Base-by-base conservation (phyloP, 371 early-diverging fungal genomes). In the Haplosporangium sp. region DNA sequence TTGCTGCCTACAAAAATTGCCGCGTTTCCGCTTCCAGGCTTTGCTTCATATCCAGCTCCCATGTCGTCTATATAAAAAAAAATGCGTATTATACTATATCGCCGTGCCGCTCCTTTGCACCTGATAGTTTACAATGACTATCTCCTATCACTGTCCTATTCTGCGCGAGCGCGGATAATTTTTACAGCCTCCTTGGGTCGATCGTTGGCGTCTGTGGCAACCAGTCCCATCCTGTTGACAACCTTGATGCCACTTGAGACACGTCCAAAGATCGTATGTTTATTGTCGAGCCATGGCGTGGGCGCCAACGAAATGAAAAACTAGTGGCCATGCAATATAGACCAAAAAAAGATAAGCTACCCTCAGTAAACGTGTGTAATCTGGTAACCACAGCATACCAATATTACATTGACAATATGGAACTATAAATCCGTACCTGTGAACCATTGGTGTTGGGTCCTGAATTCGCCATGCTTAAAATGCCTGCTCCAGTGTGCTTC, bases 361-460 rank as follows among this genome's bases (percentile, higher is more conserved):
- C 18, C 23, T 40, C 20, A 42, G 12, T 29, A 29, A 29, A 29
- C 29, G 29, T 2, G 29, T 29, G 29, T 29, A 29, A 29, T 29
- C 1, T 29, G 29, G 29, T 29, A 29, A 29, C 29, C 29, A 29
- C 29, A 29, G 29, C 29, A 29, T 29, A 29, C 29, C 46, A 46
- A 46, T 46, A 11, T 10, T 46, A 46, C 46, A 9, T 10, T 46
- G 5, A 12, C n/a, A n/a, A n/a, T n/a, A n/a, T n/a, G n/a, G n/a
- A n/a, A n/a, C 23, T 10, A 12, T 5, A 55, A 11, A 37, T 36
- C 13, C 71, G 72, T 83, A 87, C 90, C 75, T 91, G 91, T 77
- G 95, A 92, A 52, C 94, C 93, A 72, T 95, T 95, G 7, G 95
- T 93, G 68, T 95, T 89, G 52, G 89, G 89, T 9, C 96, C 96